Conservation (phyloP, 2,329 filamentous ascomycete species). For the Cladobotryum protrusum region DNA sequence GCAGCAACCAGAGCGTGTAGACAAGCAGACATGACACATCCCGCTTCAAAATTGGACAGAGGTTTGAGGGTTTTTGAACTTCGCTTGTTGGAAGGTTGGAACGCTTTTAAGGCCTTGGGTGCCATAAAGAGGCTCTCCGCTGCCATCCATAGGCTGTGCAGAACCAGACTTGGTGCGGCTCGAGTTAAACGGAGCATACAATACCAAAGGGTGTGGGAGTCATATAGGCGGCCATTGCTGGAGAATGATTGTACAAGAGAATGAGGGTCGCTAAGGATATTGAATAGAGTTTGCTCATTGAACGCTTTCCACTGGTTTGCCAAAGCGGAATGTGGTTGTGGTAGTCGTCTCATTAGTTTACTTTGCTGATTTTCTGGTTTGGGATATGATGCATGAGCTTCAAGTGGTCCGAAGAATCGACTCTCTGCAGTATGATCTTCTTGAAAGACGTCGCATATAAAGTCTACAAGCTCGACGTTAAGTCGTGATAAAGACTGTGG, state of each 20-base stretch:
- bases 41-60: conserved; percentile 42
- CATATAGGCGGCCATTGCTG: conserved; percentile 44
- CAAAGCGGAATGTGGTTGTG: conserved; percentile 7
- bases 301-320: conserved; percentile 52
- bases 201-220: conserved; percentile 58
- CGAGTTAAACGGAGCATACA: conserved; percentile 55
- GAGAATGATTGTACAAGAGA: conserved; percentile 53
- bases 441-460: conserved; percentile 55
- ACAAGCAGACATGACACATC: conserved; percentile 52
- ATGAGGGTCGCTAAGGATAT: conserved; percentile 53
- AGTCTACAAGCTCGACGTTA: conserved; percentile 50
- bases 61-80: conserved; percentile 7
- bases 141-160: conserved; percentile 60
- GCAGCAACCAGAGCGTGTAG: conserved; percentile 57
- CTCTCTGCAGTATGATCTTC: conserved; percentile 49
- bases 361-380: conserved; percentile 8
- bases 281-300: conserved; percentile 58
- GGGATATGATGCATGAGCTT: conserved; percentile 13
- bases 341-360: conserved; percentile 12
- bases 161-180: conserved; percentile 50
- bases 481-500: conserved; percentile 53
- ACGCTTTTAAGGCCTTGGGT: conserved; percentile 38
- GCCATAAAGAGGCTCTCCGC: conserved; percentile 53
- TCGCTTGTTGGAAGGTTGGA: conserved; percentile 23
- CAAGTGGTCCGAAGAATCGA: conserved; percentile 37